Evolutionary conservation across 2,329 filamentous ascomycete species (phyloP), one percentile per base, ranked within the genome.

Genomic region (Neoscytalidium dimidiatum): DNA sequence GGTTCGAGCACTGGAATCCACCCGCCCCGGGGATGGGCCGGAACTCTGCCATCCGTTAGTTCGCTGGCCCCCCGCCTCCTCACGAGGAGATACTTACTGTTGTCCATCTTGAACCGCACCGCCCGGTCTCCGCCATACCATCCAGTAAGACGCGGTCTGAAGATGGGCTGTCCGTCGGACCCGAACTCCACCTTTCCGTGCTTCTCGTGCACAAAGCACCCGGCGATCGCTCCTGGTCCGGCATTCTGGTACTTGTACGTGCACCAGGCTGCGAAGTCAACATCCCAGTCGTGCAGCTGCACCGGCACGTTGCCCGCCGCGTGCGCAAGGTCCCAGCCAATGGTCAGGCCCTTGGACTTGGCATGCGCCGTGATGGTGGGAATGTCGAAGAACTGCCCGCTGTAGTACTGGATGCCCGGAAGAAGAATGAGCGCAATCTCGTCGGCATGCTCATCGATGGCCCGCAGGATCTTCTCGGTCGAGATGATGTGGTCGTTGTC

Each of bases 41-140:
- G 74, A 92, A 92, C 65, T 83, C 58, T 62, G 29, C 11, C 1
- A 13, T 29, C 7, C 14, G 58, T 62, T 38, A 62, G 58, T 14
- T 28, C 35, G 17, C 14, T 21, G 14, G n/a, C 14, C 9, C 11
- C 17, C 2, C 4, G n/a, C 41, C 1, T 6, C 2, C n/a, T 17
- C 14, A 19, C 19, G 11, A 13, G 2, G 2, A 5, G 11, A 9
- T 9, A 38, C 58, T 62, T 26, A 62, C 58, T 81, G 75, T 90
- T 91, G 66, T 88, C 86, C 90, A 93, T 93, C 70, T 86, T 81
- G 78, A 92, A 92, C 26, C 90, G 83, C n/a, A 86, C 85, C 28
- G 80, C 76, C 78, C 88, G 88, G 77, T 92, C 88, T 60, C 86
- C 86, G 58, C 90, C 90, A 81, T 91, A 93, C 90, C 90, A 93